Conservation (phyloP, 805 yeast genomes). For the Kodamaea kakaduensis region DNA sequence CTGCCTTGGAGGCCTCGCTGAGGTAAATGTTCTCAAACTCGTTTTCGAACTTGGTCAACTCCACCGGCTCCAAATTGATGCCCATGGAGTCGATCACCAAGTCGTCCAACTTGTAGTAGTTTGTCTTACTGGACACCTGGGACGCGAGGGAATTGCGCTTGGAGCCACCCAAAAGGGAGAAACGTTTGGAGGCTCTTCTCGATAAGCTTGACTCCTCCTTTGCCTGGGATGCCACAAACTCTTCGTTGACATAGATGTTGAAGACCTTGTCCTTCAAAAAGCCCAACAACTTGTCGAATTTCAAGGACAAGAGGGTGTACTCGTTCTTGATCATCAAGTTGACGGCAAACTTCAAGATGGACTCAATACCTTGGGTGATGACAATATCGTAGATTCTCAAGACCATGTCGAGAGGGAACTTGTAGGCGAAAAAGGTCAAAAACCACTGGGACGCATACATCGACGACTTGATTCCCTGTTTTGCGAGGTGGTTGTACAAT, state of each 20-base stretch:
- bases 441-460: conserved; percentile 99
- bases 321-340: conserved; percentile 74
- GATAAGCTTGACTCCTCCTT: conserved; percentile 13
- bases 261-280: conserved; percentile 79
- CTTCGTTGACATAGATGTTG: conserved; percentile 54
- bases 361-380: conserved; percentile 87
- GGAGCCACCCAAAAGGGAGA: conserved; percentile 23
- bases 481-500: conserved; percentile 67
- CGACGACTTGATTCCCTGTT: conserved; percentile 85
- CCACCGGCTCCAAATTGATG: conserved; percentile 67
- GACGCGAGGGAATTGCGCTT: conserved; percentile 17
- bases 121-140: conserved; percentile 8
- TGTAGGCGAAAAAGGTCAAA: conserved; percentile 89
- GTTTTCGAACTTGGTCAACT: conserved; percentile 61
- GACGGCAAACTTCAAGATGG: conserved; percentile 77
- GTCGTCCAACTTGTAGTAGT: conserved; percentile 60
- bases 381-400: conserved; percentile 83
- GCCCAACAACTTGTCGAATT: conserved; percentile 72
- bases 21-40: conserved; percentile 75
- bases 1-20: conserved; percentile 60
- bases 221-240: conserved; percentile 21
- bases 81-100: conserved; percentile 77
- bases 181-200: conserved; percentile 14
- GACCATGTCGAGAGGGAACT: conserved; percentile 87
- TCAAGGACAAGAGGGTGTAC: conserved; percentile 50